These are phyloP conservation scores for Sporisorium exsertum DNA, from an alignment of 1,284 basidiomycete species.

Conservation along the genomic window DNA sequence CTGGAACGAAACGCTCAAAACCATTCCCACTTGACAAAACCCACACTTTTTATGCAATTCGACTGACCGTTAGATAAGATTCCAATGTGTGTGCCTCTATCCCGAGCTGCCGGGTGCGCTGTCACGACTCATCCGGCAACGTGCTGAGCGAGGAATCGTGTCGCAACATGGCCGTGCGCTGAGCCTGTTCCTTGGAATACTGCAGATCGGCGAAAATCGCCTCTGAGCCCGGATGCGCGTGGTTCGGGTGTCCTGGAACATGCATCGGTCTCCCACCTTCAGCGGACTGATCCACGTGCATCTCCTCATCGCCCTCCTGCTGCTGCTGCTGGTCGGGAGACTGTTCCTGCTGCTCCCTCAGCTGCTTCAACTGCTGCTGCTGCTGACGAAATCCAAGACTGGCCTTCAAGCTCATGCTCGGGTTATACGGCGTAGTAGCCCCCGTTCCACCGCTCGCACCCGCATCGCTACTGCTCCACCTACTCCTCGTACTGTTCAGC, in stretches of 20 bases:
- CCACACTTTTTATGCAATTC: no score
- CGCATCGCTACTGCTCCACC: constrained; percentile 27
- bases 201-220: constrained; percentile 58
- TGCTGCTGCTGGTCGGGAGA: not conserved
- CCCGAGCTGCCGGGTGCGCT: no score
- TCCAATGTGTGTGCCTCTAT: no score
- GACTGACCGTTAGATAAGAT: no score
- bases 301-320: not conserved
- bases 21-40: not conserved
- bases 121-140: constrained; percentile 31
- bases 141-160: constrained; percentile 39
- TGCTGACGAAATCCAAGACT: constrained; percentile 34
- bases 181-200: constrained; percentile 55
- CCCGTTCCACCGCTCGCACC: constrained; percentile 21
- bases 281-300: not conserved
- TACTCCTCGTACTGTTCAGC: constrained; percentile 39
- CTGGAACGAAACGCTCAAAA: constrained; percentile 27
- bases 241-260: constrained; percentile 44
- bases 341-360: not conserved
- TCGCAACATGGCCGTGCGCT: constrained; percentile 53
- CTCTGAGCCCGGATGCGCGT: constrained; percentile 53
- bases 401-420: constrained; percentile 40
- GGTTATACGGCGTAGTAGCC: constrained; percentile 41
- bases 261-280: constrained; percentile 17
- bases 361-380: constrained; percentile 24